These are phyloP conservation scores for Nicotiana tabacum DNA, from an alignment of 257 asterid genomes.

Conservation along the genomic window DNA sequence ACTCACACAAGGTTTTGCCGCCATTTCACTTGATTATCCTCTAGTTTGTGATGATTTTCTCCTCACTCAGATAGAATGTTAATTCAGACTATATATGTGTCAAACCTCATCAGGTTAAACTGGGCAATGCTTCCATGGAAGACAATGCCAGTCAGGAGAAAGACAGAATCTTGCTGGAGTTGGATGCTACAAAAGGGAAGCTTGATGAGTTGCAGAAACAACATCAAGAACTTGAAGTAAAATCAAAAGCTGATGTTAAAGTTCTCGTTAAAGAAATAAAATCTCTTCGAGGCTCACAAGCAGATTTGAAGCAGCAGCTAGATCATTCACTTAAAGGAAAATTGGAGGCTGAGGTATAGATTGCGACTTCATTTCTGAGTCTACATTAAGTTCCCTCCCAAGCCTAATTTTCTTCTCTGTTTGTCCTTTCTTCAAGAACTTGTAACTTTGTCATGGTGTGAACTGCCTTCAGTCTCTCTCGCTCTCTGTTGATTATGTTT, in stretches of 20 bases:
- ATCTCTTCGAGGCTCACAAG: slow-evolving; percentile 74
- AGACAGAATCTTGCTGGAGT: slow-evolving; percentile 43
- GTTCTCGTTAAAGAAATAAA: slow-evolving; percentile 88
- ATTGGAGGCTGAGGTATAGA: slow-evolving; percentile 58
- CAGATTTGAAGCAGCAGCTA: slow-evolving; percentile 62
- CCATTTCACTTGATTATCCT: slow-evolving; percentile 17
- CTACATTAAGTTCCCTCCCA: neutral
- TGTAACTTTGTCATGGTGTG: neutral
- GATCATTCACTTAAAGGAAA: slow-evolving; percentile 50
- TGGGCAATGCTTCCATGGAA: slow-evolving; percentile 24
- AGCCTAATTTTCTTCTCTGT: neutral
- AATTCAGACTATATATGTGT: neutral
- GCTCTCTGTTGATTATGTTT: neutral
- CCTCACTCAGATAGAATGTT: slow-evolving; percentile 14
- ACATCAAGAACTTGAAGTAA: slow-evolving; percentile 68
- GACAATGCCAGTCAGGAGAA: slow-evolving; percentile 36
- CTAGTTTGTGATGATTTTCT: slow-evolving; percentile 13
- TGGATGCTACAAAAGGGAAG: slow-evolving; percentile 52
- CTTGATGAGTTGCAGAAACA: slow-evolving; percentile 56
- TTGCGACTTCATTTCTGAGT: slow-evolving; percentile 14
- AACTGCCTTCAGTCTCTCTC: neutral
- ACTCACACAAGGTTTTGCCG: slow-evolving; percentile 51
- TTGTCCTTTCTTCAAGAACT: neutral
- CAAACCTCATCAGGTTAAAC: slow-evolving; percentile 37
- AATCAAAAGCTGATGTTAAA: slow-evolving; percentile 81